phyloP scores from a whole-genome alignment of 2,329 filamentous ascomycete genomes.

The Paraphoma sp. region DNA sequence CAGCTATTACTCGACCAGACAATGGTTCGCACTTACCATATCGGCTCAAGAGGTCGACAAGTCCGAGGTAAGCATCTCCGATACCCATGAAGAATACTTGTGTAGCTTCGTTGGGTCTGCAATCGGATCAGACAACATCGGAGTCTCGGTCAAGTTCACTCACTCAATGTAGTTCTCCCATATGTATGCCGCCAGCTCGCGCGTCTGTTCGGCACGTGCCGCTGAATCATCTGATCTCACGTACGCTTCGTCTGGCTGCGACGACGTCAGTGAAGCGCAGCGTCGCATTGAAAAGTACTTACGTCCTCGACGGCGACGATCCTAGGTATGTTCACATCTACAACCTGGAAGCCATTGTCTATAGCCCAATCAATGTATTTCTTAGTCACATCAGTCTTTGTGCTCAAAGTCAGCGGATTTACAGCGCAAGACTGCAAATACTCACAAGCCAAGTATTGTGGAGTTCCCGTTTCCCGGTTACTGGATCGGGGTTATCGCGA shows the following conservation, averaged over 20 bases:
- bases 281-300: conserved; percentile 20
- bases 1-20: background rate
- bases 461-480: conserved; percentile 73
- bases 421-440: conserved; percentile 42
- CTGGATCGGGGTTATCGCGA: conserved; percentile 50
- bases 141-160: conserved; percentile 17
- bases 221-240: conserved; percentile 57
- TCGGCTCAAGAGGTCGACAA: conserved; percentile 80
- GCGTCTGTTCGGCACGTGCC: conserved; percentile 55
- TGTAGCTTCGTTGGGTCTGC: conserved; percentile 64
- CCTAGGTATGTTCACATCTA: conserved; percentile 90
- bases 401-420: conserved; percentile 50
- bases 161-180: conserved; percentile 97
- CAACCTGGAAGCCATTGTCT: conserved; percentile 77
- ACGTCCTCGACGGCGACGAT: conserved; percentile 72
- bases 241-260: conserved; percentile 35
- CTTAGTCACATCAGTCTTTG: conserved; percentile 79
- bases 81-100: conserved; percentile 87
- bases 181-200: conserved; percentile 81
- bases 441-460: conserved; percentile 90
- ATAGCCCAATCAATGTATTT: conserved; percentile 86
- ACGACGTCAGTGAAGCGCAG: conserved; percentile 4
- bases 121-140: conserved; percentile 8
- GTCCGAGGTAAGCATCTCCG: conserved; percentile 84
- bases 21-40: conserved; percentile 61